Base-by-base conservation (phyloP, 192 early-diverging fungal species). In the Diversispora epigaea region DNA sequence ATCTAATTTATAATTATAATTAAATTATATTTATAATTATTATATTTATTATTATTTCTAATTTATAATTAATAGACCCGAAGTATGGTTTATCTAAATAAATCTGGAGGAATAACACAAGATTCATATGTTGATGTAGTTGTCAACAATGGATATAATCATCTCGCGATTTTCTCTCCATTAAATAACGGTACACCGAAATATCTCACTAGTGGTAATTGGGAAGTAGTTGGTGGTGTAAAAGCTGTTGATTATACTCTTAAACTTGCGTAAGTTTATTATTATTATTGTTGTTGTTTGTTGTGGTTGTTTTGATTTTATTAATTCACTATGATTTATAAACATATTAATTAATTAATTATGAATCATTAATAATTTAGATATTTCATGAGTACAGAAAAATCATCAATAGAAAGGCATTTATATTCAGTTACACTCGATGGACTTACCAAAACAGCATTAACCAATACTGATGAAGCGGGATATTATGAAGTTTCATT, bases 401-500 rank as follows among this genome's bases (percentile, higher is more conserved):
- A 63, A 45, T 83, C 74, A 43, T 81, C 80, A 41, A 62, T 71
- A 54, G 83, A 84, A 25, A 73, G 83, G 44, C 83, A 84, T 55
- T 22, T 84, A 15, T 84, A 84, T 64, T 80, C 71, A 15, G 75
- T 84, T 12, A 70, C 68, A n/a, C 56, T 78, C 1, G 71, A 74
- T 74, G 72, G 72, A 22, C 61, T 11, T 25, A 63, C 76, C n/a
- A 77, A 65, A 9, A 76, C 54, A n/a, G 68, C 82, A 6, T n/a
- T 83, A 56, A 80, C 82, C 11, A 79, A 84, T 70, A 77, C 78
- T 0, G 80, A 82, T 41, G 63, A 80, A 22, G 79, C 76, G 32
- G 93, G 89, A 4, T 91, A 84, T 70, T 98, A 94, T 71, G 65
- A 74, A 7, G 91, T 86, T 0, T 79, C 77, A 7, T 95, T 98